Percentiles rank a stretch among this genome's conserved stretches.
Conservation (phyloP, 2,329 filamentous ascomycete genomes). For the Penicillium psychrosexuale region DNA sequence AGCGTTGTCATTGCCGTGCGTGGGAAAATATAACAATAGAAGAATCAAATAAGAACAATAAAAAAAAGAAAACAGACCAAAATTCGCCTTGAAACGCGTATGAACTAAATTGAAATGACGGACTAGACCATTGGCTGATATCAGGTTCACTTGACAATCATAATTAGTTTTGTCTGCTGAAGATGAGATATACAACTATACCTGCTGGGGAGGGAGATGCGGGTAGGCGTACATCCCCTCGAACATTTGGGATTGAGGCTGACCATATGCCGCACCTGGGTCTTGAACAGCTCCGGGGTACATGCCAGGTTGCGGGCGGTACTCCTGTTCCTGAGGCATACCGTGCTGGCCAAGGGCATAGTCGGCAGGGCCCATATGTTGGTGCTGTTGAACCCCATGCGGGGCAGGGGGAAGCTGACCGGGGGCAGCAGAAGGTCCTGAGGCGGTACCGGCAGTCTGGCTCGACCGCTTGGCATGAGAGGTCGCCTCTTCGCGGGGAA, state of each 20-base stretch:
- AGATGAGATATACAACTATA: slow-evolving; percentile 36
- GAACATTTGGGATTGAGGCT: slow-evolving; percentile 74
- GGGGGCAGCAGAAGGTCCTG: slow-evolving; percentile 42
- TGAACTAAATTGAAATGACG: slow-evolving; percentile 8
- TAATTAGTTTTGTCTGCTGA: slow-evolving; percentile 1
- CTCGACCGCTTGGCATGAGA: slow-evolving; percentile 75
- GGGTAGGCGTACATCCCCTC: slow-evolving; percentile 82
- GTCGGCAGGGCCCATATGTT: slow-evolving; percentile 55
- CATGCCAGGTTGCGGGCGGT: slow-evolving; percentile 74
- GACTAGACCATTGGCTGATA: background rate
- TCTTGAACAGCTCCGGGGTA: slow-evolving; percentile 79
- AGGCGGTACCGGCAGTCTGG: slow-evolving; percentile 48
- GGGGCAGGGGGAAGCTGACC: slow-evolving; percentile 44
- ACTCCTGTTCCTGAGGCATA: slow-evolving; percentile 69
- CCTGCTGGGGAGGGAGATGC: slow-evolving; percentile 77
- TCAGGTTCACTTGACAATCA: slow-evolving; percentile 6
- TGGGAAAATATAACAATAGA: background rate
- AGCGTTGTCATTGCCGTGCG: slow-evolving; percentile 5
- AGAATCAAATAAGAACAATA: background rate
- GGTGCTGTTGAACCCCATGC: slow-evolving; percentile 53
- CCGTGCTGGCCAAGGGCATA: slow-evolving; percentile 63
- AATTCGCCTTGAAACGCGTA: slow-evolving; percentile 18
- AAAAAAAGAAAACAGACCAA: slow-evolving; percentile 11
- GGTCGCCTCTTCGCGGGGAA: slow-evolving; percentile 88
- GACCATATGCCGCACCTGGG: slow-evolving; percentile 68